Conservation (phyloP, 2,329 filamentous ascomycete genomes). For the Penicillium fuscoglaucum region DNA sequence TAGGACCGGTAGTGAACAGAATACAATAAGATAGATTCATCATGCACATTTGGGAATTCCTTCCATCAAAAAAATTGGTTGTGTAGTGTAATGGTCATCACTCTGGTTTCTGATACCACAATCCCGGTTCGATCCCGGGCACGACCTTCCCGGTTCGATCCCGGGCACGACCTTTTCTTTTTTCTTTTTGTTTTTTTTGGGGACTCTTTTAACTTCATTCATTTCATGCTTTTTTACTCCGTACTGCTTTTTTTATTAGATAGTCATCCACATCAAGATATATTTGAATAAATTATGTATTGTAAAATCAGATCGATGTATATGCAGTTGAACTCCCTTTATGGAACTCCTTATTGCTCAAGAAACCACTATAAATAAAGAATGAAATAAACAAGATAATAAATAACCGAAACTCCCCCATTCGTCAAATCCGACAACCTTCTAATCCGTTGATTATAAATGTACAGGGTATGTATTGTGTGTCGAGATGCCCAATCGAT, state of each 20-base stretch:
- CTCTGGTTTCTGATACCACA: slow-evolving; percentile 5
- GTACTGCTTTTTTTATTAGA: background rate
- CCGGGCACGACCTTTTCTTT: slow-evolving; percentile 11
- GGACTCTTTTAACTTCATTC: background rate
- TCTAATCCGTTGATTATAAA: background rate
- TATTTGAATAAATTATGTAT: background rate
- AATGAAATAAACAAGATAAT: background rate
- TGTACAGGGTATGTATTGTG: slow-evolving; percentile 1
- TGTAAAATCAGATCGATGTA: background rate
- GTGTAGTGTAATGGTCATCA: slow-evolving; percentile 1
- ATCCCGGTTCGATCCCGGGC: slow-evolving; percentile 15
- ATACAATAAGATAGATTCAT: too few species aligned
- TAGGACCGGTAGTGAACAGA: background rate
- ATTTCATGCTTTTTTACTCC: background rate
- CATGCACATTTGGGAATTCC: too few species aligned
- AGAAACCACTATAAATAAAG: background rate
- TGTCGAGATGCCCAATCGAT: background rate
- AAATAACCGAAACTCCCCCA: background rate
- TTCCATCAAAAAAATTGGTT: background rate
- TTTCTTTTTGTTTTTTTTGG: background rate
- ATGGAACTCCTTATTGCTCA: background rate
- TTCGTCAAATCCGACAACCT: background rate
- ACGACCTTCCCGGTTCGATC: slow-evolving; percentile 15
- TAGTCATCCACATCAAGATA: background rate
- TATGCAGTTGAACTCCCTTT: background rate